Evolutionary conservation across 306 rosid species (phyloP).

Genomic region (Trifolium fragiferum): DNA sequence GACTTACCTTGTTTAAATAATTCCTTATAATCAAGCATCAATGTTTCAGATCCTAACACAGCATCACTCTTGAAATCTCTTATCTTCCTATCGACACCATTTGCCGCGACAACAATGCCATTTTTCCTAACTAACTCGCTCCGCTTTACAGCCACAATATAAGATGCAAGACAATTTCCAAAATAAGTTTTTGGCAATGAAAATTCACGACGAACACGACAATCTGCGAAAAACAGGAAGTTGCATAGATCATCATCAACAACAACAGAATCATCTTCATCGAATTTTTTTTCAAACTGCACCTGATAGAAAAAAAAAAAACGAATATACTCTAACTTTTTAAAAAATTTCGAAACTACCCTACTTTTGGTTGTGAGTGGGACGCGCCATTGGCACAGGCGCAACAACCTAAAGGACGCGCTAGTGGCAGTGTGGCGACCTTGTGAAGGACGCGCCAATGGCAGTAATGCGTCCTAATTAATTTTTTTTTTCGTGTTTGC

Average conservation of each 20-base stretch:
- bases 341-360: too few species aligned
- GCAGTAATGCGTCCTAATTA: too few species aligned
- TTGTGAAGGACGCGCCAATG: too few species aligned
- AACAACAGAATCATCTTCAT: background rate
- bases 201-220: conserved; percentile 41
- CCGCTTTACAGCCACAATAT: conserved; percentile 30
- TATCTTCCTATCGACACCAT: conserved; percentile 43
- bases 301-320: too few species aligned
- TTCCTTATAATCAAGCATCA: conserved; percentile 37
- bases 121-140: conserved; percentile 40
- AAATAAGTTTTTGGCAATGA: conserved; percentile 47
- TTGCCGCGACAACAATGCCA: conserved; percentile 44
- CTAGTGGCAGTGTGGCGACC: too few species aligned
- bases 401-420: too few species aligned
- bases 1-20: background rate
- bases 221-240: conserved; percentile 51
- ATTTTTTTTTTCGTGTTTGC: too few species aligned
- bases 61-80: conserved; percentile 39
- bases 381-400: too few species aligned
- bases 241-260: conserved; percentile 28
- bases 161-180: conserved; percentile 48
- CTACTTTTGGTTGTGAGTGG: too few species aligned
- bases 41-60: conserved; percentile 40
- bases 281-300: too few species aligned
- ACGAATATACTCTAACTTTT: too few species aligned